Evolutionary conservation across 1,284 basidiomycete species (phyloP), one percentile per base, ranked within the genome.

Genomic region (Melampsora americana): DNA sequence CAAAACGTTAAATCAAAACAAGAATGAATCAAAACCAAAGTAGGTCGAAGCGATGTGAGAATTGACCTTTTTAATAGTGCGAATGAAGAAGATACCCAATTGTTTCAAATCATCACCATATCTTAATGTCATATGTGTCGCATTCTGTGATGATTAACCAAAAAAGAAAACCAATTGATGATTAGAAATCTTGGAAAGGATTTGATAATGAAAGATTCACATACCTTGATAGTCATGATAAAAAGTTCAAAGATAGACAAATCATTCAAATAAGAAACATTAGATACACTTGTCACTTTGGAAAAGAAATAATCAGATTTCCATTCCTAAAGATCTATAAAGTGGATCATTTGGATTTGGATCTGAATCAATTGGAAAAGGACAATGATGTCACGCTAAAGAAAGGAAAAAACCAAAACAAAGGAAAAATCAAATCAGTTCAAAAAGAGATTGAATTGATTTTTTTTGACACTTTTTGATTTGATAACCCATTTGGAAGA

Each of bases 351-450:
- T 26, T 30, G 5, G 7, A 23, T 59, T 62, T 20, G 48, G 35
- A 35, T 72, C 69, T 20, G 60, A 62, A 32, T 72, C 65, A 23
- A 72, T 72, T 16, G 69, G 69, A 48, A 72, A 72, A 9, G 69
- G 69, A 30, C 69, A 72, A 26, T 72, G 50, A 46, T 62, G 65
- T 39, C 65, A 48, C 28, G 42, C 69, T 72, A n/a, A n/a, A n/a
- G n/a, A 28, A 6, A 56, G 20, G 9, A 6, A 20, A 12, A 42
- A 46, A 26, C 42, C 5, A 26, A n/a, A 23, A n/a, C 5, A 59
- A 69, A 68, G 1, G 14, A 18, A n/a, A 28, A 23, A 5, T 46
- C 20, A 48, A 7, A 48, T n/a, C n/a, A n/a, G n/a, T n/a, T n/a
- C n/a, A n/a, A n/a, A n/a, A n/a, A n/a, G n/a, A n/a, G n/a, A n/a